Percentiles rank a stretch among this genome's conserved stretches.
Evolutionary conservation across 2,329 filamentous ascomycete genomes (phyloP).

Genomic region (Colletotrichum graminicola): DNA sequence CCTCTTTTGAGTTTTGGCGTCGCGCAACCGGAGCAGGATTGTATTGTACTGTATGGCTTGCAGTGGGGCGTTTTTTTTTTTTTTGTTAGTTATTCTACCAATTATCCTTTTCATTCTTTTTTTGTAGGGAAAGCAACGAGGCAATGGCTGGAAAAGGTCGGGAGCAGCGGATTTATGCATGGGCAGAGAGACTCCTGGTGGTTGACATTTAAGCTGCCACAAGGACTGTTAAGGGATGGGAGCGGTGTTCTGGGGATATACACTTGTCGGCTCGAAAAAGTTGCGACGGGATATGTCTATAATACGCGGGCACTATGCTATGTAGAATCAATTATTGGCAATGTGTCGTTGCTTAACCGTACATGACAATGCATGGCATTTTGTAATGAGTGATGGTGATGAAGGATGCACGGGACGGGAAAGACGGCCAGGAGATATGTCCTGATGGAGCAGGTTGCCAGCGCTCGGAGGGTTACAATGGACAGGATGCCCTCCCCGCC

Average conservation of each 20-base stretch:
- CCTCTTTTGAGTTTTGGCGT: constrained; percentile 20
- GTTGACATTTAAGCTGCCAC: constrained; percentile 19
- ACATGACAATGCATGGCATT: background rate
- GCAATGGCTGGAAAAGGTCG: constrained; percentile 38
- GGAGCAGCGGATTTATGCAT: constrained; percentile 37
- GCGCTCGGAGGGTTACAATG: background rate
- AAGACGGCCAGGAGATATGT: constrained; percentile 10
- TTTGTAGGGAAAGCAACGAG: constrained; percentile 30
- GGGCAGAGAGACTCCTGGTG: constrained; percentile 16
- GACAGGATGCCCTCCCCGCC: background rate
- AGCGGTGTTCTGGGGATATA: constrained; percentile 23
- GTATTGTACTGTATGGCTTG: background rate
- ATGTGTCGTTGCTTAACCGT: constrained; percentile 16
- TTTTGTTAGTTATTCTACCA: background rate
- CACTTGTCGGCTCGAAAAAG: constrained; percentile 29
- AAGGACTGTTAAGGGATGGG: constrained; percentile 27
- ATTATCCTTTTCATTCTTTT: background rate
- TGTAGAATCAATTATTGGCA: constrained; percentile 38
- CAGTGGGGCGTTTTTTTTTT: constrained; percentile 11
- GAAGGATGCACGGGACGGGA: background rate
- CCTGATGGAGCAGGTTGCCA: constrained; percentile 23
- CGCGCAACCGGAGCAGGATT: background rate
- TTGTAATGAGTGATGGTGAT: background rate
- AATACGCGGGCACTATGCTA: constrained; percentile 27
- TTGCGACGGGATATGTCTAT: constrained; percentile 30